Evolutionary conservation across 768 basidiomycete genomes (phyloP).

Genomic region (Tricholoma furcatifolium): DNA sequence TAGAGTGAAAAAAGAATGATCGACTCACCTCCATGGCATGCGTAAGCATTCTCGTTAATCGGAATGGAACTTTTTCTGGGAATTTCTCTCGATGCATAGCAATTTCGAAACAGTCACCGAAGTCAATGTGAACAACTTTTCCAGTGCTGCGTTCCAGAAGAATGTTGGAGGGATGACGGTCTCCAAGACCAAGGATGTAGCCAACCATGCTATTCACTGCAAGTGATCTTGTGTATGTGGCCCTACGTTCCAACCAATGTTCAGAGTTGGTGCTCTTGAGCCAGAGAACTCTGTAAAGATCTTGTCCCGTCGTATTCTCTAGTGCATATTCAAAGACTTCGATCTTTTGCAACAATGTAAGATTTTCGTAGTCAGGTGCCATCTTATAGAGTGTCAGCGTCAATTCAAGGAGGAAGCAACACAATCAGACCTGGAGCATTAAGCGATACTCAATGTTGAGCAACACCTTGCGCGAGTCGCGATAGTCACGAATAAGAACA

Average conservation of each 20-base stretch:
- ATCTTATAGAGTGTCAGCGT: conserved; percentile 51
- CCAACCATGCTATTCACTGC: conserved; percentile 99
- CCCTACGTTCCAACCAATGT: conserved; percentile 95
- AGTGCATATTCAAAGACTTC: conserved; percentile 99
- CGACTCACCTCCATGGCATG: conserved; percentile 93
- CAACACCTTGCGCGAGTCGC: conserved; percentile 93
- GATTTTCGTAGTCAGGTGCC: conserved; percentile 97
- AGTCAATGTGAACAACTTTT: conserved; percentile 95
- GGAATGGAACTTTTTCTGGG: conserved; percentile 98
- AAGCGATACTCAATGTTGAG: conserved; percentile 98
- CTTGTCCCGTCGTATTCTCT: conserved; percentile 98
- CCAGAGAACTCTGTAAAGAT: conserved; percentile 96
- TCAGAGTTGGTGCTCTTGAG: conserved; percentile 94
- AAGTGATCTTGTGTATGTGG: conserved; percentile 92
- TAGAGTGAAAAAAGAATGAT: not conserved
- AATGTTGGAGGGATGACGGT: conserved; percentile 95
- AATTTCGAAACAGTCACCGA: conserved; percentile 98
- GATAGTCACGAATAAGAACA: conserved; percentile 92
- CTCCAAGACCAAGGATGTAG: conserved; percentile 95
- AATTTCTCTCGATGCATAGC: conserved; percentile 99
- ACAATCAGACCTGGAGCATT: conserved; percentile 81
- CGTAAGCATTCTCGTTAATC: conserved; percentile 96
- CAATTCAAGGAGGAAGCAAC: not conserved
- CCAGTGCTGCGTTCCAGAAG: conserved; percentile 89
- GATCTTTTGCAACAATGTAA: conserved; percentile 94